A percentile compares a stretch with the other conserved stretches of the same genome.
Evolutionary conservation across 192 early-diverging fungal species (phyloP).

Genomic region (Geosiphon pyriformis): DNA sequence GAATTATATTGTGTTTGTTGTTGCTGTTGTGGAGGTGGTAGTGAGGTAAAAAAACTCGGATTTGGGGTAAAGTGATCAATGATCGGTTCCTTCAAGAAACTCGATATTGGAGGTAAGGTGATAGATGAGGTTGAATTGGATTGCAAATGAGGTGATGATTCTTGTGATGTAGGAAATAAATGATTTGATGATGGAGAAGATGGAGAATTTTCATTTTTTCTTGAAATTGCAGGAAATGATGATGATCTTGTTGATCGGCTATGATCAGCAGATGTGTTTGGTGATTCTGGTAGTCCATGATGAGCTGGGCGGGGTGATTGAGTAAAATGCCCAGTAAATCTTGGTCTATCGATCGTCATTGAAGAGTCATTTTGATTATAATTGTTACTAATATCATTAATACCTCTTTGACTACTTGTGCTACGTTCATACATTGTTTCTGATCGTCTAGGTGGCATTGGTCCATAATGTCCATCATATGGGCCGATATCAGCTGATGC

Average conservation of each 20-base stretch:
- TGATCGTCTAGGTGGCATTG: neutral
- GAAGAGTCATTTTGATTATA: neutral
- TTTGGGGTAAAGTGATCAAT: too few species aligned
- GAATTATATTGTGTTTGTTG: too few species aligned
- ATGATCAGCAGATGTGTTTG: neutral
- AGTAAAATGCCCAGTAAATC: slow-evolving; percentile 10
- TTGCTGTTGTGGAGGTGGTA: too few species aligned
- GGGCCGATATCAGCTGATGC: slow-evolving; percentile 1
- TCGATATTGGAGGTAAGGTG: neutral
- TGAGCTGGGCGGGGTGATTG: neutral
- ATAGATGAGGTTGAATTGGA: neutral
- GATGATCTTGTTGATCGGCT: neutral
- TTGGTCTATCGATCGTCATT: neutral
- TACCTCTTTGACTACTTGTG: neutral
- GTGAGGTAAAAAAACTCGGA: too few species aligned
- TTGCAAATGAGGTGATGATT: neutral
- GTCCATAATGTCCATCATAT: neutral
- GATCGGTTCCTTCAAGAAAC: too few species aligned
- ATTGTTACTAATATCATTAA: neutral
- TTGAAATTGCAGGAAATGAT: slow-evolving; percentile 4
- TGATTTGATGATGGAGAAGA: neutral
- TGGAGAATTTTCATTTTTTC: too few species aligned
- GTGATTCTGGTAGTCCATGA: neutral
- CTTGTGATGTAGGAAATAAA: neutral
- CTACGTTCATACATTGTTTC: neutral